phyloP scores from a whole-genome alignment of 306 rosid genomes.

The Aeschynomene evenia region DNA sequence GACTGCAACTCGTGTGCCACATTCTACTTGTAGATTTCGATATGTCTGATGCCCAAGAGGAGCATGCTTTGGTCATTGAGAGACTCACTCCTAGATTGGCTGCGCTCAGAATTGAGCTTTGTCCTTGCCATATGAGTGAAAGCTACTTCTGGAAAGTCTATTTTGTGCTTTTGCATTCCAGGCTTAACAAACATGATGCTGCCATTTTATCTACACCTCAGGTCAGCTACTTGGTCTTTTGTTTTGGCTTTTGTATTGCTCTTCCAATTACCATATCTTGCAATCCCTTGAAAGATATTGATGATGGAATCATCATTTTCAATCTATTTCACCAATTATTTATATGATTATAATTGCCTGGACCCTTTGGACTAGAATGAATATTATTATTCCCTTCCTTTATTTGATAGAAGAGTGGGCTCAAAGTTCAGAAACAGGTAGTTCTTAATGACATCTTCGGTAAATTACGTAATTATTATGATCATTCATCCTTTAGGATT shows the following conservation, averaged over 20 bases:
- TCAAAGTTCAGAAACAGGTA: slow-evolving; percentile 2
- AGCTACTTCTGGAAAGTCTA: slow-evolving; percentile 97
- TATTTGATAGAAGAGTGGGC: background rate
- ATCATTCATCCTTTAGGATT: background rate
- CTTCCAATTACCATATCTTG: background rate
- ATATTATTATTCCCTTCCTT: background rate
- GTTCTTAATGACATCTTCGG: background rate
- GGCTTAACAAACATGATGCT: slow-evolving; percentile 83
- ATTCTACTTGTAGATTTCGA: slow-evolving; percentile 67
- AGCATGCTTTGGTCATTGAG: slow-evolving; percentile 71
- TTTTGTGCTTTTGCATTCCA: slow-evolving; percentile 89
- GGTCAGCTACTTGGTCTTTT: slow-evolving; percentile 45
- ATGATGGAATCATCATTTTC: background rate
- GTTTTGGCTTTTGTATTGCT: background rate
- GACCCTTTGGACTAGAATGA: background rate
- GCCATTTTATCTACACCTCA: slow-evolving; percentile 74
- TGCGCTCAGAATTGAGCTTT: slow-evolving; percentile 92
- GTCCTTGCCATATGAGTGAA: slow-evolving; percentile 94
- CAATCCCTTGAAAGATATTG: background rate
- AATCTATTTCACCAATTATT: background rate
- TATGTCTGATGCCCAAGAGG: slow-evolving; percentile 73
- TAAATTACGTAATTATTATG: background rate
- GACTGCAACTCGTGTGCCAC: slow-evolving; percentile 22
- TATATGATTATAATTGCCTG: background rate
- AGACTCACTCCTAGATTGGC: slow-evolving; percentile 81